phyloP scores from a whole-genome alignment of 192 early-diverging fungal species.

The Entrophospora sp. region DNA sequence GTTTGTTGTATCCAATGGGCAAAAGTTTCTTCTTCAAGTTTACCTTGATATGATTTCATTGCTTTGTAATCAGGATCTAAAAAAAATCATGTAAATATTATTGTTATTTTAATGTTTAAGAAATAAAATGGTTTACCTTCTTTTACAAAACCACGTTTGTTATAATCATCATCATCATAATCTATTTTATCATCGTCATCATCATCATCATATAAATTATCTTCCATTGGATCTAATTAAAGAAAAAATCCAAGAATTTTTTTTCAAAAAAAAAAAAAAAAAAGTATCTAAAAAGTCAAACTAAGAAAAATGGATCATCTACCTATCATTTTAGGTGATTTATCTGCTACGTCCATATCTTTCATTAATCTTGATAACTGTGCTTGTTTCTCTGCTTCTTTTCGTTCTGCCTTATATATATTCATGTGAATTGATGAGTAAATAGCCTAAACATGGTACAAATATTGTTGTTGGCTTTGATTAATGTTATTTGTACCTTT shows the following conservation, averaged over 20 bases:
- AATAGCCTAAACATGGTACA: no score
- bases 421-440: no score
- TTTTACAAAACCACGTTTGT: no score
- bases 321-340: slow-evolving; percentile 28
- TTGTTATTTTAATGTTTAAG: neutral
- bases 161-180: slow-evolving; percentile 25
- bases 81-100: neutral
- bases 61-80: neutral
- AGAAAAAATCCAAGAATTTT: slow-evolving; percentile 1
- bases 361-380: slow-evolving; percentile 74
- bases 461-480: neutral
- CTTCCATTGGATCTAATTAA: slow-evolving; percentile 26
- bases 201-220: slow-evolving; percentile 34
- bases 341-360: slow-evolving; percentile 72
- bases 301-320: slow-evolving; percentile 16
- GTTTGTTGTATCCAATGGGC: neutral
- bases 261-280: neutral
- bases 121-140: neutral
- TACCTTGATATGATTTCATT: neutral
- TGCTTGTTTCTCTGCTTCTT: slow-evolving; percentile 59
- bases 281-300: neutral
- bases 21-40: slow-evolving; percentile 8
- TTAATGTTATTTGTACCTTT: slow-evolving; percentile 27
- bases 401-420: slow-evolving; percentile 32
- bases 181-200: slow-evolving; percentile 25